Evolutionary conservation across 1,284 basidiomycete species (phyloP).

Genomic region (Trametes hirsuta): DNA sequence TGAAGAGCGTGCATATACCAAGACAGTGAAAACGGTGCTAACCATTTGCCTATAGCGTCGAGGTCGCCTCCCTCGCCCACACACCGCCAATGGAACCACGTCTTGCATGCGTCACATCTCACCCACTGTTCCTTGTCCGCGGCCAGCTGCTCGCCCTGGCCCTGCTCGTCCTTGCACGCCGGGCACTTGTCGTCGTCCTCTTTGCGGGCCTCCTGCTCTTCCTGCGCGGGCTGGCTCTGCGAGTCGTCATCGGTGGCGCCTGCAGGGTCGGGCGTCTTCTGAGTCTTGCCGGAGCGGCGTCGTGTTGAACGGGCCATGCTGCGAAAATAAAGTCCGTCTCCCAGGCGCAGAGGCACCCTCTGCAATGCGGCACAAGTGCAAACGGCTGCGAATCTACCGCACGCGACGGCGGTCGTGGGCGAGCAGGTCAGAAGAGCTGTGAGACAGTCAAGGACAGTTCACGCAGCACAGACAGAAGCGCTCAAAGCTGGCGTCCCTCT

Average conservation of each 20-base stretch:
- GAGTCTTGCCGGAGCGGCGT: slow-evolving; percentile 27
- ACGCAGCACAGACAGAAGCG: not conserved
- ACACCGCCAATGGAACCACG: slow-evolving; percentile 84
- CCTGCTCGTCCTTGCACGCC: slow-evolving; percentile 24
- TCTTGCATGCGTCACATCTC: slow-evolving; percentile 75
- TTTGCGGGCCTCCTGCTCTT: slow-evolving; percentile 13
- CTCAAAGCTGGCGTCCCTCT: not conserved
- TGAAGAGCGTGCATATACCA: not conserved
- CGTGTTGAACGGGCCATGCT: slow-evolving; percentile 30
- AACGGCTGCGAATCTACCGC: not conserved
- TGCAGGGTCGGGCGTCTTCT: slow-evolving; percentile 29
- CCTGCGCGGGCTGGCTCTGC: slow-evolving; percentile 8
- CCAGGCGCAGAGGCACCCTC: not conserved
- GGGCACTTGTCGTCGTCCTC: slow-evolving; percentile 30
- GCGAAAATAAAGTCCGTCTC: not conserved
- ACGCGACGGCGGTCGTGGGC: not conserved
- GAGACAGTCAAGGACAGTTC: not conserved
- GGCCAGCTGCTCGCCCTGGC: slow-evolving; percentile 11
- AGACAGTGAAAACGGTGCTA: slow-evolving; percentile 7
- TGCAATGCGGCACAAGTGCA: not conserved
- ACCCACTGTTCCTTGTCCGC: slow-evolving; percentile 71
- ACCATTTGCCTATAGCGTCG: slow-evolving; percentile 64
- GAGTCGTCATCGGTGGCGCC: slow-evolving; percentile 26
- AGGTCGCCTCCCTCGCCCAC: slow-evolving; percentile 68
- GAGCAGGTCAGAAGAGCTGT: not conserved